Evolutionary conservation across 1,139 yeast species (phyloP).

Genomic region (Zygoascus sp.): DNA sequence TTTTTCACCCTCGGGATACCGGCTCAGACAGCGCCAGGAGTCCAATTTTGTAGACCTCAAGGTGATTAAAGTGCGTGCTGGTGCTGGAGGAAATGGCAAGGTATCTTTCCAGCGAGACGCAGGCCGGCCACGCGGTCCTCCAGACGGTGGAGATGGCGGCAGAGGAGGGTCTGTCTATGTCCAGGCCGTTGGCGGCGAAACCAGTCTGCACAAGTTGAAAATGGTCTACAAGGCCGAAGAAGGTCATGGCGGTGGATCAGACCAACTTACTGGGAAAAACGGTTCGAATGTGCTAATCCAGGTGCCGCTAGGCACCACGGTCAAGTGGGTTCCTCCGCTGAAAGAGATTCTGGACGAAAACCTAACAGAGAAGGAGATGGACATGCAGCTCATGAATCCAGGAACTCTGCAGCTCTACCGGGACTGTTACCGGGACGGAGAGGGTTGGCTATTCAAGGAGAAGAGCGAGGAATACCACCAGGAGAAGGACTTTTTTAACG

Average conservation of each 20-base stretch:
- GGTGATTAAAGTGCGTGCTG: constrained; percentile 64
- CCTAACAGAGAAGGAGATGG: constrained; percentile 12
- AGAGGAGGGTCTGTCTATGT: constrained; percentile 83
- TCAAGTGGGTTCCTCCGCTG: constrained; percentile 85
- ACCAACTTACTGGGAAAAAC: constrained; percentile 75
- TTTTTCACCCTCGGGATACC: constrained; percentile 28
- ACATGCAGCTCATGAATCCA: constrained; percentile 15
- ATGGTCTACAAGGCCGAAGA: constrained; percentile 64
- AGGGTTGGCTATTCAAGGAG: constrained; percentile 80
- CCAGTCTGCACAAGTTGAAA: constrained; percentile 58
- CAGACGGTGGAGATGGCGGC: constrained; percentile 99
- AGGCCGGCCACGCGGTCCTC: constrained; percentile 81
- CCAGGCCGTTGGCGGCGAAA: constrained; percentile 67
- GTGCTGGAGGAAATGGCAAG: constrained; percentile 85
- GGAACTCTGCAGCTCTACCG: constrained; percentile 48
- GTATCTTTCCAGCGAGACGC: constrained; percentile 86
- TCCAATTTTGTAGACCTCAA: constrained; percentile 50
- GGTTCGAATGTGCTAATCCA: constrained; percentile 77
- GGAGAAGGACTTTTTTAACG: constrained; percentile 58
- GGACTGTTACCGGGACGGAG: constrained; percentile 56
- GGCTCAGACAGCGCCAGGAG: constrained; percentile 22
- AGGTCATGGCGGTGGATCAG: constrained; percentile 68
- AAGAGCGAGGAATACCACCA: constrained; percentile 69
- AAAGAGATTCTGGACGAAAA: constrained; percentile 23
- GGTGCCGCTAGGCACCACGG: constrained; percentile 87